phyloP scores from a whole-genome alignment of 352 stramenopile genomes.

The Phytophthora pistaciae region DNA sequence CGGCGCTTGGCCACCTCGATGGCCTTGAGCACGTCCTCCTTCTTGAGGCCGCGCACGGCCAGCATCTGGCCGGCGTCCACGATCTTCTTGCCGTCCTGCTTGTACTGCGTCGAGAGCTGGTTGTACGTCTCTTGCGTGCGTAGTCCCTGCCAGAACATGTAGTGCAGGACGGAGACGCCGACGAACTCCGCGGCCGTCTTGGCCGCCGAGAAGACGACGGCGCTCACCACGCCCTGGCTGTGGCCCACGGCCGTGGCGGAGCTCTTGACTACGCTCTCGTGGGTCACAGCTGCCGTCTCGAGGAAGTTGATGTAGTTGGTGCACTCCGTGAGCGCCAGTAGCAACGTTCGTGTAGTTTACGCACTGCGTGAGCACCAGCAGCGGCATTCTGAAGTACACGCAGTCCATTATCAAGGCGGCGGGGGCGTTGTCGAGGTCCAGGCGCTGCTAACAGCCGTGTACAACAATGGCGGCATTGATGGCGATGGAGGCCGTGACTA shows the following conservation, averaged over 20 bases:
- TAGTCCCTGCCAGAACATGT: constrained; percentile 89
- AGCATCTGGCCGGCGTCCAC: constrained; percentile 77
- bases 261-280: constrained; percentile 65
- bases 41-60: constrained; percentile 41
- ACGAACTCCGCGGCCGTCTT: constrained; percentile 67
- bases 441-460: no score
- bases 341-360: no score
- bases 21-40: constrained; percentile 49
- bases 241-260: constrained; percentile 63
- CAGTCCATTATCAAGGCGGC: no score
- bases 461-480: no score
- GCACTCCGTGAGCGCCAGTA: constrained; percentile 70
- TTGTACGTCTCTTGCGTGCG: constrained; percentile 66
- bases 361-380: no score
- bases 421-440: no score
- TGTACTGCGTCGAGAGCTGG: constrained; percentile 38
- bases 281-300: constrained; percentile 49
- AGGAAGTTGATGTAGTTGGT: constrained; percentile 85
- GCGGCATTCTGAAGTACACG: no score
- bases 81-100: constrained; percentile 38
- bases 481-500: no score
- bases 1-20: constrained; percentile 60
- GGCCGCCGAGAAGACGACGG: constrained; percentile 69
- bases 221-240: constrained; percentile 85
- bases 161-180: constrained; percentile 60